A percentile compares a stretch with the other conserved stretches of the same genome.
phyloP scores from a whole-genome alignment of 2,329 filamentous ascomycete genomes.

The Penicillium digitatum region DNA sequence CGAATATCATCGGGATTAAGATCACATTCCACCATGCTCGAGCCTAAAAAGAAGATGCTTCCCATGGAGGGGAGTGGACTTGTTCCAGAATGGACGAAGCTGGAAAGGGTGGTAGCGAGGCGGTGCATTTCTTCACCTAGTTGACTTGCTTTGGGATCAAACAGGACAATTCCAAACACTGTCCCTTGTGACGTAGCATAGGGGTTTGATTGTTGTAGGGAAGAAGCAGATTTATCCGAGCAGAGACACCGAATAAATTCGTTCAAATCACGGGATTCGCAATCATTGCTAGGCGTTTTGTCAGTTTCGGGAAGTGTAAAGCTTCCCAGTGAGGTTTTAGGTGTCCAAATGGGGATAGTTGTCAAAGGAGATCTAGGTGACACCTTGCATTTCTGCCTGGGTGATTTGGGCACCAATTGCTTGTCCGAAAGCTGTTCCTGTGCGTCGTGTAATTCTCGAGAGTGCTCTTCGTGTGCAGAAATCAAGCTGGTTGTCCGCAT shows the following conservation, averaged over 20 bases:
- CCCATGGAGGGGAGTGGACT: conserved; percentile 16
- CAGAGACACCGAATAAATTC: conserved; percentile 20
- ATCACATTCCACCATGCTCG: conserved; percentile 19
- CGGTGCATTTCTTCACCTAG: conserved; percentile 26
- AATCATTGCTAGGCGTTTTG: background rate
- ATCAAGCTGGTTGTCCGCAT: background rate
- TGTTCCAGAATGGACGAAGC: conserved; percentile 1
- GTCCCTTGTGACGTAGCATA: conserved; percentile 12
- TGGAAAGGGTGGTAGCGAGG: conserved; percentile 18
- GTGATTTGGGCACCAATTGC: background rate
- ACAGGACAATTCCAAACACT: conserved; percentile 29
- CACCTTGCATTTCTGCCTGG: background rate
- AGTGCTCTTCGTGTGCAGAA: background rate
- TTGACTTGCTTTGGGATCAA: conserved; percentile 18
- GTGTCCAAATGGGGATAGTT: conserved; percentile 29
- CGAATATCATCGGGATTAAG: conserved; percentile 14
- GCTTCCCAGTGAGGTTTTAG: background rate
- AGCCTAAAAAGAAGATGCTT: conserved; percentile 35
- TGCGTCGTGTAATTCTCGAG: background rate
- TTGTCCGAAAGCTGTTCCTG: background rate
- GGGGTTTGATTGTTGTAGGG: conserved; percentile 22
- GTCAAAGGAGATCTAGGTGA: conserved; percentile 21
- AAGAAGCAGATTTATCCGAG: conserved; percentile 1
- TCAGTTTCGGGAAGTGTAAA: background rate
- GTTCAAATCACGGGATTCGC: background rate